phyloP scores from a whole-genome alignment of 352 stramenopile species.

The Thraustochytrium sp. region DNA sequence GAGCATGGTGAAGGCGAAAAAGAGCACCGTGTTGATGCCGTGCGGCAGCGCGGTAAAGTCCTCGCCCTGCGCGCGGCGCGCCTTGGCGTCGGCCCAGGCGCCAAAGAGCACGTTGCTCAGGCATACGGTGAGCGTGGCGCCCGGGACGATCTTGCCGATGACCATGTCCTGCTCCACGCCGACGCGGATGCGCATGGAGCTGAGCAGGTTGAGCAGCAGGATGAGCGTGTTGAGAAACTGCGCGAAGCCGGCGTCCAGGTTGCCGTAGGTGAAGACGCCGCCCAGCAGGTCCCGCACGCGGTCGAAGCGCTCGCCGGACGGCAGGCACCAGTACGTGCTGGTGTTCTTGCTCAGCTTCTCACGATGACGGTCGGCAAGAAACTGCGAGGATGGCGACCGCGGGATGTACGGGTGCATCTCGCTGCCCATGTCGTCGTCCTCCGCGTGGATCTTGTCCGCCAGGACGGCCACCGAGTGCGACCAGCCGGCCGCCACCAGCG shows the following conservation, averaged over 20 bases:
- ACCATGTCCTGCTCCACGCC: conserved; percentile 48
- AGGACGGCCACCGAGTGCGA: conserved; percentile 17
- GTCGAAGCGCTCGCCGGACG: neutral
- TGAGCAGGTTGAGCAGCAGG: conserved; percentile 54
- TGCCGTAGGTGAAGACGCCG: conserved; percentile 37
- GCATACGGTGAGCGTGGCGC: conserved; percentile 48
- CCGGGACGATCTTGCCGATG: conserved; percentile 50
- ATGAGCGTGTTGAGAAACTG: conserved; percentile 55
- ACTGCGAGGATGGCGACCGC: conserved; percentile 32
- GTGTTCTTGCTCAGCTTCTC: neutral
- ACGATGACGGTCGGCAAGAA: neutral
- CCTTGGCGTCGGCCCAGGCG: conserved; percentile 47
- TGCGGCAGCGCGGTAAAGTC: conserved; percentile 56
- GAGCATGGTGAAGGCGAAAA: conserved; percentile 55
- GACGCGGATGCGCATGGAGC: conserved; percentile 49
- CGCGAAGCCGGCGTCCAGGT: conserved; percentile 55
- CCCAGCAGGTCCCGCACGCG: neutral
- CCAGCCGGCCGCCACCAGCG: conserved; percentile 2
- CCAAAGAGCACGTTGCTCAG: conserved; percentile 54
- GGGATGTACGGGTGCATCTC: neutral
- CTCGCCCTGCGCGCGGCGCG: neutral
- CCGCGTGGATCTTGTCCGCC: neutral
- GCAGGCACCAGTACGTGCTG: neutral
- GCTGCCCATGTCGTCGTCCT: neutral
- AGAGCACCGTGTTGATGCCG: conserved; percentile 55